A percentile compares a stretch with the other conserved stretches of the same genome.
Evolutionary conservation across 805 yeast genomes (phyloP).

Genomic region (Wickerhamomyces sydowiorum): DNA sequence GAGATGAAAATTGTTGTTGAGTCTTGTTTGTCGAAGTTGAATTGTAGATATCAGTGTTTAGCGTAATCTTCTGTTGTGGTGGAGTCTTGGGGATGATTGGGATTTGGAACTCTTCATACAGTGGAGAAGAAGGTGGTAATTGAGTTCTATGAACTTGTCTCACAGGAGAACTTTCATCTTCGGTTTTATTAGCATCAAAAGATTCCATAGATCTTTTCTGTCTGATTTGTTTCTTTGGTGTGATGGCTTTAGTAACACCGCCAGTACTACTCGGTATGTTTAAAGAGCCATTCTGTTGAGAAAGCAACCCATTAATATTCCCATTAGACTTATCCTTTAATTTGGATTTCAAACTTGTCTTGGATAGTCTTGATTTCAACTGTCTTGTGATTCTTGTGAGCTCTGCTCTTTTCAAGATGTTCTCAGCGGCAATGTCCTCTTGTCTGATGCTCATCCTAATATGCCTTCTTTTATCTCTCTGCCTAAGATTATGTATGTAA

Average conservation of each 20-base stretch:
- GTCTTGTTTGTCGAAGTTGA: slow-evolving; percentile 23
- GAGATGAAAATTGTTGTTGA: slow-evolving; percentile 16
- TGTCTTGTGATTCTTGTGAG: slow-evolving; percentile 40
- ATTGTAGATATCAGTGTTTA: slow-evolving; percentile 19
- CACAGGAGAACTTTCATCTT: slow-evolving; percentile 10
- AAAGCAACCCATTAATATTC: neutral
- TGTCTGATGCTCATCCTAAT: slow-evolving; percentile 1
- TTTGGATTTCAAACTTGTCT: slow-evolving; percentile 34
- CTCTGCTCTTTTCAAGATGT: slow-evolving; percentile 39
- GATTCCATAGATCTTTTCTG: slow-evolving; percentile 17
- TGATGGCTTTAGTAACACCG: neutral
- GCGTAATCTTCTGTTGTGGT: slow-evolving; percentile 20
- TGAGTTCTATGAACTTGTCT: neutral
- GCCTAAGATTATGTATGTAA: neutral
- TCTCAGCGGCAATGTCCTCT: slow-evolving; percentile 38
- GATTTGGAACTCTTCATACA: slow-evolving; percentile 15
- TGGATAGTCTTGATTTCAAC: slow-evolving; percentile 33
- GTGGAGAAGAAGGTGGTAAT: slow-evolving; percentile 23
- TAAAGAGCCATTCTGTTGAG: neutral
- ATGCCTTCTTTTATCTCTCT: neutral
- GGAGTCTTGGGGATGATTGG: slow-evolving; percentile 20
- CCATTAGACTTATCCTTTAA: slow-evolving; percentile 4
- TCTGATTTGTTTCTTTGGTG: neutral
- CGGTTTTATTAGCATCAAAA: slow-evolving; percentile 17
- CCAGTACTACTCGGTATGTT: neutral